phyloP scores from a whole-genome alignment of 345 rosid genomes.

The Lepidium aucheri region DNA sequence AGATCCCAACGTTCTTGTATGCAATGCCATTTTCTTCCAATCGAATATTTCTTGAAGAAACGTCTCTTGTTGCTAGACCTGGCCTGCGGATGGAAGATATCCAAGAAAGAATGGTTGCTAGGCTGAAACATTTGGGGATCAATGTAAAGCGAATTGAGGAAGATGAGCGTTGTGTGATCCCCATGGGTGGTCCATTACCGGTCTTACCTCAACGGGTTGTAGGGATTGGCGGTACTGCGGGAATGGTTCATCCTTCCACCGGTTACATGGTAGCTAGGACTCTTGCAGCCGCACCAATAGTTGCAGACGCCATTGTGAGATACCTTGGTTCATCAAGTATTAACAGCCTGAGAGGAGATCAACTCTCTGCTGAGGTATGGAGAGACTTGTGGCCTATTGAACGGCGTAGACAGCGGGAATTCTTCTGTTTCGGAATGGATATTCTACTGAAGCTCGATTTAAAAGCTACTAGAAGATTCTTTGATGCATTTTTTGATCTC shows the following conservation, averaged over 20 bases:
- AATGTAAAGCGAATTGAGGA: constrained; percentile 78
- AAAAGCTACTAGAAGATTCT: constrained; percentile 79
- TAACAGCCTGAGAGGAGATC: constrained; percentile 38
- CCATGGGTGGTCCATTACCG: constrained; percentile 97
- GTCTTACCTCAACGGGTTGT: constrained; percentile 91
- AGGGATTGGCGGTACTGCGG: constrained; percentile 94
- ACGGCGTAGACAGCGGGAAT: constrained; percentile 91
- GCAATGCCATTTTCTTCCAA: constrained; percentile 89
- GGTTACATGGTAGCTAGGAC: constrained; percentile 99
- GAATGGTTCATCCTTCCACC: constrained; percentile 90
- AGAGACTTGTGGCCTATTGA: constrained; percentile 91
- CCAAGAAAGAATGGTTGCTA: constrained; percentile 93
- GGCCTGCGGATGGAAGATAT: constrained; percentile 78
- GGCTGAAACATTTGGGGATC: constrained; percentile 75
- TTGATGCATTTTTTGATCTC: constrained; percentile 77
- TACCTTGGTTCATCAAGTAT: constrained; percentile 51
- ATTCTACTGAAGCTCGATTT: constrained; percentile 80
- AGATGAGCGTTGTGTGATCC: constrained; percentile 88
- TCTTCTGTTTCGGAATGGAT: constrained; percentile 99
- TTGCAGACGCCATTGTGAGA: constrained; percentile 69
- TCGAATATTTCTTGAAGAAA: constrained; percentile 86
- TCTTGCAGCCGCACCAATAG: constrained; percentile 90
- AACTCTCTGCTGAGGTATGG: constrained; percentile 77
- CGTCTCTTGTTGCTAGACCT: constrained; percentile 88
- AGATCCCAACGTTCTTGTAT: constrained; percentile 80